Evolutionary conservation across 2,329 filamentous ascomycete species (phyloP), one percentile per base, ranked within the genome.

Genomic region (Sporothrix sp.): DNA sequence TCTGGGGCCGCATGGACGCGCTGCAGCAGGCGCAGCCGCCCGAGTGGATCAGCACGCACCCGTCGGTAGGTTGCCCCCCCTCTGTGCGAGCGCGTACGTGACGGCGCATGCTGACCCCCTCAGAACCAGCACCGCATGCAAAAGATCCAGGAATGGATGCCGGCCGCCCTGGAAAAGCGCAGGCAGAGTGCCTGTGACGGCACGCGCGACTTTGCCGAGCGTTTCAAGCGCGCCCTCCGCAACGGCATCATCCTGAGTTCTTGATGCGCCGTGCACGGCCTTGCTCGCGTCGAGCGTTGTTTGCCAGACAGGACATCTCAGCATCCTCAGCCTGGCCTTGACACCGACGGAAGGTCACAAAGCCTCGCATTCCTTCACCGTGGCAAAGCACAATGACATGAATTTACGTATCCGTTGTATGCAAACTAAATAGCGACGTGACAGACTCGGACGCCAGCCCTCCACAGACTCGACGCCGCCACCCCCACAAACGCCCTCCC

Each of bases 41-140:
- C 1, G 81, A 89, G 65, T 82, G 86, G 68, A 66, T 88, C 58
- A 85, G 79, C 60, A 90, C 86, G 6, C 86, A 91, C 68, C 86
- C 86, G 32, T 83, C 82, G 55, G 78, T 81, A 68, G 53, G 76
- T 68, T 9, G 49, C 6, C 21, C 25, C 25, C 25, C 10, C 25
- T 6, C 54, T 79, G 68, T 81, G 81, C 58, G 71, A 77, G 51
- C 78, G 78, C 52, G n/a, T n/a, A n/a, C n/a, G n/a, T n/a, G n/a
- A n/a, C n/a, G n/a, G n/a, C n/a, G n/a, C n/a, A n/a, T n/a, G n/a
- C n/a, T n/a, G n/a, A 42, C 25, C 25, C 25, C 10, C 25, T 6
- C 54, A 80, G 68, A 81, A 82, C 58, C 71, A 77, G 51, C 78
- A 78, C 52, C 70, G 85, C 20, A 75, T 85, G 52, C 70, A 78